Conservation (phyloP, 2,329 filamentous ascomycete species). For the Phialophora chinensis region DNA sequence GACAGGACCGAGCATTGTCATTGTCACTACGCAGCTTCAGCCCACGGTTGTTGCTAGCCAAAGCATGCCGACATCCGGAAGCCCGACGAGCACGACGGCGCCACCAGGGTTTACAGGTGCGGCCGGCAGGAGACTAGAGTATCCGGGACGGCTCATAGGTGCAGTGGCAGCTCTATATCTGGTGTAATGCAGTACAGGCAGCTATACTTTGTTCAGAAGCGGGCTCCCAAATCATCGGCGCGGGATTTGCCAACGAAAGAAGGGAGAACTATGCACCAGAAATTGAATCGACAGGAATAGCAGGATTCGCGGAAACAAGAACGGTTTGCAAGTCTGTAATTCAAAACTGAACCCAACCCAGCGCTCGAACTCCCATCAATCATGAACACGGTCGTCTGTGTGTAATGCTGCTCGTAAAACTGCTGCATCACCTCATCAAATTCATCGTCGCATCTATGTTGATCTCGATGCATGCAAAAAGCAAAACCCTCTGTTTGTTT, state of each 20-base stretch:
- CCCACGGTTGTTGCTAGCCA: slow-evolving; percentile 4
- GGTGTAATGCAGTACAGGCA: background rate
- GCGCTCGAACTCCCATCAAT: slow-evolving; percentile 25
- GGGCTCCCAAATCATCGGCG: background rate
- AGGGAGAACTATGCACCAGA: background rate
- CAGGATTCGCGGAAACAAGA: background rate
- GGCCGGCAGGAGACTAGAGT: background rate
- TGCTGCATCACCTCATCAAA: slow-evolving; percentile 16
- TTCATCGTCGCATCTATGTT: background rate
- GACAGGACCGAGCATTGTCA: slow-evolving; percentile 7
- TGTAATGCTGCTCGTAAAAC: slow-evolving; percentile 1
- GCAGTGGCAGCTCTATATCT: slow-evolving; percentile 3
- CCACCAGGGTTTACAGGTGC: slow-evolving; percentile 1
- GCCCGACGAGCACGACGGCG: background rate
- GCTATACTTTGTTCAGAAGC: background rate
- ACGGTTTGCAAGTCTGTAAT: background rate
- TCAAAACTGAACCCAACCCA: slow-evolving; percentile 5
- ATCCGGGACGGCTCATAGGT: background rate
- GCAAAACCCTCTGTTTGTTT: slow-evolving; percentile 45
- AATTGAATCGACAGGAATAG: background rate
- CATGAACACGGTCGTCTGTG: background rate
- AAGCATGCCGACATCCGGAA: background rate
- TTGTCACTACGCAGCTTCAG: slow-evolving; percentile 16
- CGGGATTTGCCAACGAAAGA: background rate
- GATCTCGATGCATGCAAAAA: slow-evolving; percentile 15